phyloP scores from a whole-genome alignment of 257 asterid species.

The Perilla frutescens region DNA sequence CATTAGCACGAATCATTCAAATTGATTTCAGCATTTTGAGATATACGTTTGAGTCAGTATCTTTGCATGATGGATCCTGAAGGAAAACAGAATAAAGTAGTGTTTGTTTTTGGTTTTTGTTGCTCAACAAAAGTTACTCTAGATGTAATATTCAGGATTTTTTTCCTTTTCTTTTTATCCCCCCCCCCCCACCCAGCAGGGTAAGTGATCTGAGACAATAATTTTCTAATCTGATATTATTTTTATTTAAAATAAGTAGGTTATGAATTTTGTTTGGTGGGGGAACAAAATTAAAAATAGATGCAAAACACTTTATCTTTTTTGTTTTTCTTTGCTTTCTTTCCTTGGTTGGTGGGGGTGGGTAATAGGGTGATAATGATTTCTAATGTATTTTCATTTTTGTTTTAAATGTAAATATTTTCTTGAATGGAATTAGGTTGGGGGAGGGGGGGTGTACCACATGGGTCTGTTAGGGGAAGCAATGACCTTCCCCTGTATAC shows the following conservation, averaged over 20 bases:
- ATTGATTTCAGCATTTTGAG: not conserved
- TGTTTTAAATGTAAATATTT: too few relatives aligned
- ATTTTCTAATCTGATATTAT: not conserved
- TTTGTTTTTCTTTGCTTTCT: not conserved
- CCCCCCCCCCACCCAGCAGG: too few relatives aligned
- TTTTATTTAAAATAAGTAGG: not conserved
- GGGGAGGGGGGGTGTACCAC: too few relatives aligned
- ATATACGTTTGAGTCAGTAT: not conserved
- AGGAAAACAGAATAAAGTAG: not conserved
- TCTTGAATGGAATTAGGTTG: not conserved
- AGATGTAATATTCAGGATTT: not conserved
- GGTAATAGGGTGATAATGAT: too few relatives aligned
- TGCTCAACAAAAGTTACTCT: not conserved
- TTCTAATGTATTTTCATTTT: too few relatives aligned
- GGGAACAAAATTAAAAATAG: not conserved
- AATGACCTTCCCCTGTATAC: conserved; percentile 4
- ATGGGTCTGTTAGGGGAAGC: not conserved
- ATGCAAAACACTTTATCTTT: not conserved
- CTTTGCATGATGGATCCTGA: not conserved
- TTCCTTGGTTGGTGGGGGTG: not conserved
- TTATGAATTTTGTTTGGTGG: not conserved
- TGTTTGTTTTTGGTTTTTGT: not conserved
- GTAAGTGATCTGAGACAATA: not conserved
- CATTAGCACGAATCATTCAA: not conserved
- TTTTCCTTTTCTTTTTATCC: too few relatives aligned